These are phyloP conservation scores for Phialocephala sp. DNA, from an alignment of 2,329 filamentous ascomycete genomes.

Conservation along the genomic window DNA sequence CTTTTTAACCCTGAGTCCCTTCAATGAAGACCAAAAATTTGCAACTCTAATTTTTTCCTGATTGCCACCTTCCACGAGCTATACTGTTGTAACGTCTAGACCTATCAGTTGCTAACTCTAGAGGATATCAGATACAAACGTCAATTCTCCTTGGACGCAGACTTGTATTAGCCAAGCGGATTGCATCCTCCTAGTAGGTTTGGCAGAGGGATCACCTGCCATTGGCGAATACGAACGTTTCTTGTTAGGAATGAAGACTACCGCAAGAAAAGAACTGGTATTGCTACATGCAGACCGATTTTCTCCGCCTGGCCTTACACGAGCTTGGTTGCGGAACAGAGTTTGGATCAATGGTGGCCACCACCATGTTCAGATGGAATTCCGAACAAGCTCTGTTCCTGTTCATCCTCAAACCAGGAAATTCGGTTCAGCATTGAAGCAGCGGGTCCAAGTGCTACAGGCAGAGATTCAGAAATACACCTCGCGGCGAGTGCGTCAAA, in stretches of 20 bases:
- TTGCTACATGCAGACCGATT: slow-evolving; percentile 89
- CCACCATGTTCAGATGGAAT: slow-evolving; percentile 96
- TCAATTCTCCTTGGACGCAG: slow-evolving; percentile 97
- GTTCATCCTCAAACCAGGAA: slow-evolving; percentile 76
- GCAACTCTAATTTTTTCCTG: slow-evolving; percentile 72
- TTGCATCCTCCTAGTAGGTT: slow-evolving; percentile 89
- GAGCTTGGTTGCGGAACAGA: slow-evolving; percentile 88
- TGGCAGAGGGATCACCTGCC: slow-evolving; percentile 86
- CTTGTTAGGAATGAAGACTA: slow-evolving; percentile 95
- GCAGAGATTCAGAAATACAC: slow-evolving; percentile 99
- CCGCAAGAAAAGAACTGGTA: slow-evolving; percentile 90
- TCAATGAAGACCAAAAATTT: slow-evolving; percentile 39
- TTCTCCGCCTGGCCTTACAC: slow-evolving; percentile 81
- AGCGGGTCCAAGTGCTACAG: slow-evolving; percentile 91
- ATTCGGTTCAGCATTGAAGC: slow-evolving; percentile 85
- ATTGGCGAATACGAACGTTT: slow-evolving; percentile 98
- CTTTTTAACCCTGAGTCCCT: slow-evolving; percentile 35
- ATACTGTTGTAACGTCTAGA: not conserved
- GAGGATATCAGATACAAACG: slow-evolving; percentile 75
- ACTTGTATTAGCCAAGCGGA: slow-evolving; percentile 97
- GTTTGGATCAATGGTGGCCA: slow-evolving; percentile 99
- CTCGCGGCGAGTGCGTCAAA: slow-evolving; percentile 86
- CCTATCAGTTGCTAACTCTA: slow-evolving; percentile 19
- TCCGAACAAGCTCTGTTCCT: slow-evolving; percentile 76
- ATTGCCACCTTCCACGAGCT: slow-evolving; percentile 38